Evolutionary conservation across 345 rosid species (phyloP).

Genomic region (Gossypium raimondii): DNA sequence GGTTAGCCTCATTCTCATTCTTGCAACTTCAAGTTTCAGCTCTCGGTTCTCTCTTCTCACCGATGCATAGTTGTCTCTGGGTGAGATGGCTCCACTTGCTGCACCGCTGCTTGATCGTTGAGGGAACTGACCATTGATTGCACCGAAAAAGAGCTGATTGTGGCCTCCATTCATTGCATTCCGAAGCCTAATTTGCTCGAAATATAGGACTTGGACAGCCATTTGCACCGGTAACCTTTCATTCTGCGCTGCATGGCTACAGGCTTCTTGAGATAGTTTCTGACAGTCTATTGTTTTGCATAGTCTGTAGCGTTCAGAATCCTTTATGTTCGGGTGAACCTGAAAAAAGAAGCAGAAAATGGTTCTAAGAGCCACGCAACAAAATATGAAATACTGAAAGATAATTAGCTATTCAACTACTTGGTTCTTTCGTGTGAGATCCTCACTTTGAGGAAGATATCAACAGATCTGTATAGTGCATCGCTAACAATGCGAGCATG

Average conservation of each 20-base stretch:
- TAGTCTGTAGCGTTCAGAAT: constrained; percentile 80
- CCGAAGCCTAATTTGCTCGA: constrained; percentile 89
- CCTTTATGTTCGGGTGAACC: constrained; percentile 93
- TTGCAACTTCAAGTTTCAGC: constrained; percentile 91
- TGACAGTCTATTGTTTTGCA: constrained; percentile 94
- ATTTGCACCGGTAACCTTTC: constrained; percentile 91
- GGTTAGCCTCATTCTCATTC: constrained; percentile 98
- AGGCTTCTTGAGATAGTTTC: constrained; percentile 93
- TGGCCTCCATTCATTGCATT: constrained; percentile 93
- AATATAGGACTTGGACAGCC: constrained; percentile 91
- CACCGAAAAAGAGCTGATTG: constrained; percentile 67
- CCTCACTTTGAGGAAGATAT: constrained; percentile 81
- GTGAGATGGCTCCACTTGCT: constrained; percentile 96
- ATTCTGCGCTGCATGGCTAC: constrained; percentile 98
- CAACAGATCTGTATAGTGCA: constrained; percentile 87
- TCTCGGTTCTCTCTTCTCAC: constrained; percentile 96
- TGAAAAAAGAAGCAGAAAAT: constrained; percentile 15
- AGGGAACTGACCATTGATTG: constrained; percentile 62
- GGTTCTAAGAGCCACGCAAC: neutral
- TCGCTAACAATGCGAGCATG: constrained; percentile 89
- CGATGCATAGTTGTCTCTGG: constrained; percentile 91
- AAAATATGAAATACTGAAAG: neutral
- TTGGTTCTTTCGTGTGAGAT: neutral
- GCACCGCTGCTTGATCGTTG: constrained; percentile 85
- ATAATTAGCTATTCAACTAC: neutral